These are phyloP conservation scores for Cucurbita moschata DNA, from an alignment of 306 rosid species.

Conservation along the genomic window DNA sequence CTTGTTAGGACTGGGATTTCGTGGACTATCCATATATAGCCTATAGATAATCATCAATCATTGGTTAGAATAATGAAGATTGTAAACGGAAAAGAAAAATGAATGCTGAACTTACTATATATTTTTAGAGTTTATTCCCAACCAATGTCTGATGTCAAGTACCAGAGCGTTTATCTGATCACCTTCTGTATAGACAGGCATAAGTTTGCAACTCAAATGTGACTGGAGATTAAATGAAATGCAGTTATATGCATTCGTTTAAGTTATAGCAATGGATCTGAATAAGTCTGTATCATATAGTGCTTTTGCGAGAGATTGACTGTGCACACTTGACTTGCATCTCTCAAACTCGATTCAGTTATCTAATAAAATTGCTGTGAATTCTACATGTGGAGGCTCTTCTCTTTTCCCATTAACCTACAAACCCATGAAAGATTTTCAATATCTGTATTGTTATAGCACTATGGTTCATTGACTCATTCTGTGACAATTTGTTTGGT, in stretches of 20 bases:
- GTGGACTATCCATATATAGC: background rate
- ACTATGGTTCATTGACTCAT: slow-evolving; percentile 58
- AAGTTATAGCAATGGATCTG: background rate
- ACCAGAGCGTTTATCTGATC: background rate
- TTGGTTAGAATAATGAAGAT: background rate
- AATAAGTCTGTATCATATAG: background rate
- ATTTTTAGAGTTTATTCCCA: background rate
- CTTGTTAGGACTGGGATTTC: background rate
- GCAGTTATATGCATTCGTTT: background rate
- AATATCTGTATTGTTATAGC: background rate
- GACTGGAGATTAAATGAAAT: background rate
- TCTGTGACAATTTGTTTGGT: slow-evolving; percentile 86
- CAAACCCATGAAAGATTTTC: background rate
- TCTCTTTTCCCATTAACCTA: background rate
- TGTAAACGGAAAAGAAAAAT: background rate
- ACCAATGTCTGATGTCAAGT: background rate
- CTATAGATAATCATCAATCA: background rate
- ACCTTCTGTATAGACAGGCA: background rate
- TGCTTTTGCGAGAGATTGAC: background rate
- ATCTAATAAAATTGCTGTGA: background rate
- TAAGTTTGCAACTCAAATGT: background rate
- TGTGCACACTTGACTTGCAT: background rate
- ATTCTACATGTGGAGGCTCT: background rate
- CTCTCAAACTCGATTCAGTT: background rate
- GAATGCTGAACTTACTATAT: background rate